Evolutionary conservation across 2,329 filamentous ascomycete species (phyloP), one percentile per base, ranked within the genome.

Genomic region (Sporothrix curviconia): DNA sequence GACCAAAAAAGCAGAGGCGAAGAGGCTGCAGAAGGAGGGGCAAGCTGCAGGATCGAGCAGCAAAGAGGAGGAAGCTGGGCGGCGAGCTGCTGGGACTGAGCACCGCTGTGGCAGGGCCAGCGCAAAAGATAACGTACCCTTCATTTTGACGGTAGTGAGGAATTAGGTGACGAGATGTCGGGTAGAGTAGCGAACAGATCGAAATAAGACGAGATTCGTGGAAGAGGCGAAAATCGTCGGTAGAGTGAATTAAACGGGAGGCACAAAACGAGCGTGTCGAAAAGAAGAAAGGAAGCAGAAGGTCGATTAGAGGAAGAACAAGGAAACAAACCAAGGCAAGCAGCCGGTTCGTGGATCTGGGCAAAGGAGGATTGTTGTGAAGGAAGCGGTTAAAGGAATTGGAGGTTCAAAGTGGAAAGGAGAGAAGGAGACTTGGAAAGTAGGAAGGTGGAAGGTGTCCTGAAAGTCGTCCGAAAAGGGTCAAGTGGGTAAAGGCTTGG

Each of bases 111-210:
- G n/a, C n/a, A n/a, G 30, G 17, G 42, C 19, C 19, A 34, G 28
- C 47, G 47, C 46, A 50, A 37, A 15, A 17, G 22, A 22, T 12
- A 36, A 61, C 71, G 59, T 71, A 75, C 73, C 73, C 71, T 74
- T 76, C 73, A 75, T 76, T 25, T 56, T 69, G 59, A 34, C 51
- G 40, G 43, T 50, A 22, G 37, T 50, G 25, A 24, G 40, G 34
- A 30, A 47, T 53, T 40, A 58, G 28, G 28, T 65, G 40, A 49
- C 42, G 37, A 28, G 19, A 42, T 25, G 50, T 42, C 37, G 47
- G 63, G 61, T 61, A 66, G 19, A 32, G 46, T 17, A 28, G 51
- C 24, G 42, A n/a, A 47, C 15, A 47, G 43, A n/a, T 58, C 49
- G 47, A 59, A 39, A 40, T n/a, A 54, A 9, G 54, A 36, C 43